Base-by-base conservation (phyloP, 2,329 filamentous ascomycete species). In the Ascochyta pisi region DNA sequence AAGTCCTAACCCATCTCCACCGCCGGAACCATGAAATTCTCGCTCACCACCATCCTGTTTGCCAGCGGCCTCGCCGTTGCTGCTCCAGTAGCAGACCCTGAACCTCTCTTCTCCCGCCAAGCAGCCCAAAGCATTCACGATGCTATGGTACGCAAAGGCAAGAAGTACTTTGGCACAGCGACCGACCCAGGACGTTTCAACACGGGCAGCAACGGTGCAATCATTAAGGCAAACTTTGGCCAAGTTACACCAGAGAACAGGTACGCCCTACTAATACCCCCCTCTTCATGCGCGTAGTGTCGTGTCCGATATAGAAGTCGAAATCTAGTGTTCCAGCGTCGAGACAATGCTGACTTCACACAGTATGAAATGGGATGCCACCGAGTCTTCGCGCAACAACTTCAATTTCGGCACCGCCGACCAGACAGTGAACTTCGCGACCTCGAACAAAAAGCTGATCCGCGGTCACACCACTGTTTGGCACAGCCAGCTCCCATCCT, bases 391-490 rank as follows among this genome's bases (percentile, higher is more conserved):
- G 31, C 78, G 62, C 29, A 70, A 69, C 22, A 70, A 53, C 43
- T 75, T 73, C 65, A 86, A 77, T 65, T 89, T 86, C 66, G 73
- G 65, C n/a, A 76, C 74, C 15, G 81, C 84, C 12, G 87, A 89
- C 71, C 80, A 81, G 67, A 79, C 88, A 8, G 84, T 68, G 24
- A 85, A 79, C 62, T 89, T 86, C 64, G 76, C 71, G 16, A 77
- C 75, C n/a, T 81, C 83, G 13, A 86, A 89, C 72, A 79, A 80
- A 69, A 83, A 86, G 76, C 73, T 82, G 4, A 77, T 88, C 62
- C 84, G 88, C 58, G 87, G 87, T 6, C 87, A 90, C 74, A 89
- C 86, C 1, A 82, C 88, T 6, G 78, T 87, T 49, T 90, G 86
- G 87, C 82, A 89, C 77, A 75, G 71, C 5, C 75, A 80, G 67